phyloP scores from a whole-genome alignment of 139 green algal species.

The Chlamydomonas sp. region DNA sequence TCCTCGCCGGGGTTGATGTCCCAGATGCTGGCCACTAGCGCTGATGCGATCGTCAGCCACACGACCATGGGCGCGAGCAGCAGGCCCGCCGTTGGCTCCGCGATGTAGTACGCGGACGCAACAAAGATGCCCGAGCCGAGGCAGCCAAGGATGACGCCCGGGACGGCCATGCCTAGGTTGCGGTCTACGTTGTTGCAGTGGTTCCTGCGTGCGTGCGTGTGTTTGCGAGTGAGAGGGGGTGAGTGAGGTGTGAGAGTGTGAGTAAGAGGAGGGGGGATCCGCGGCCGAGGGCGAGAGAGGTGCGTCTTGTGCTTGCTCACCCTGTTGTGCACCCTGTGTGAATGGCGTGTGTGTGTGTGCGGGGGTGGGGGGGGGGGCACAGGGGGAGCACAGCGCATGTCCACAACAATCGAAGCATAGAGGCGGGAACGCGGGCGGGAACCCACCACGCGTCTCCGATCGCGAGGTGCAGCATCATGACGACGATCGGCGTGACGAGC shows the following conservation, averaged over 20 bases:
- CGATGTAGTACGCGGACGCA: slow-evolving; percentile 4
- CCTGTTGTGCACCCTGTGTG: too few species aligned
- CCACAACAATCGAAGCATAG: too few species aligned
- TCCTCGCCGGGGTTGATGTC: slow-evolving; percentile 4
- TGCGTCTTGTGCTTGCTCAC: too few species aligned
- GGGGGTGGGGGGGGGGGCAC: too few species aligned
- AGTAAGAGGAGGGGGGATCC: too few species aligned
- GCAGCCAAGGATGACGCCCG: slow-evolving; percentile 16
- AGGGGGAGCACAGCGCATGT: too few species aligned
- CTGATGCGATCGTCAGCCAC: slow-evolving; percentile 12
- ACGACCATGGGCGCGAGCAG: slow-evolving; percentile 5
- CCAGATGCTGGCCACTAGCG: slow-evolving; percentile 14
- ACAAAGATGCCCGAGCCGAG: slow-evolving; percentile 16
- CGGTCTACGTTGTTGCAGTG: slow-evolving; percentile 15
- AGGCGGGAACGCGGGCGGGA: too few species aligned
- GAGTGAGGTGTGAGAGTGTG: neutral
- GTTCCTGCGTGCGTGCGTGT: neutral
- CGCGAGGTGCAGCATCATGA: slow-evolving; percentile 12
- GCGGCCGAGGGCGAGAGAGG: too few species aligned
- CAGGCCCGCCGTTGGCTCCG: neutral
- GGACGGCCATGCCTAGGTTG: slow-evolving; percentile 15
- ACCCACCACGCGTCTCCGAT: slow-evolving; percentile 19
- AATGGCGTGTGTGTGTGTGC: too few species aligned
- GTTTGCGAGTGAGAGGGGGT: neutral
- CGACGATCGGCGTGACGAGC: slow-evolving; percentile 4